These are phyloP conservation scores for Drechslera avenae DNA, from an alignment of 2,329 filamentous ascomycete species.

Conservation along the genomic window DNA sequence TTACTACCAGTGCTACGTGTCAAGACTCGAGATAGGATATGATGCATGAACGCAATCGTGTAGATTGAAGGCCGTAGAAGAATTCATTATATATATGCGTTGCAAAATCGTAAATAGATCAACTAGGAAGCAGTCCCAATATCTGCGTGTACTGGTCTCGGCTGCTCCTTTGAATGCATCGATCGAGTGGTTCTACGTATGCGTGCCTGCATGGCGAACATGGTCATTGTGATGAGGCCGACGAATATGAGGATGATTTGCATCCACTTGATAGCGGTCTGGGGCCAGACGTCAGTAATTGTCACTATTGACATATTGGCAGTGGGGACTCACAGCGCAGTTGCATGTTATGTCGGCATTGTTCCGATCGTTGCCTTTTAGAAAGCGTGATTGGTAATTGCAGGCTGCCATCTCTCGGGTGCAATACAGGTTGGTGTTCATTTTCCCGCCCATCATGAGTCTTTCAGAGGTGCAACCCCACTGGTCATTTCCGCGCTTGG, in stretches of 20 bases:
- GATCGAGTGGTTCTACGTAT: constrained; percentile 28
- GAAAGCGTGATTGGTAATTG: constrained; percentile 25
- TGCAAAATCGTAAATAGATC: too few species aligned
- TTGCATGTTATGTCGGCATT: constrained; percentile 30
- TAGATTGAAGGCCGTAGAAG: too few species aligned
- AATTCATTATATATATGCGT: too few species aligned
- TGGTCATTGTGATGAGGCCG: constrained; percentile 21
- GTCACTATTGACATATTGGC: background rate
- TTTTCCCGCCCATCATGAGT: constrained; percentile 23
- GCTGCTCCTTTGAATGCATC: constrained; percentile 4
- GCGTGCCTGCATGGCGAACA: constrained; percentile 32
- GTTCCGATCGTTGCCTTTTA: constrained; percentile 16
- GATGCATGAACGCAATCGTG: too few species aligned
- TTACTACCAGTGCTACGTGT: too few species aligned
- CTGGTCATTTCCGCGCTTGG: constrained; percentile 28
- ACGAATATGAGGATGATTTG: constrained; percentile 32
- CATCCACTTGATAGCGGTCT: constrained; percentile 38
- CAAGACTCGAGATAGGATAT: too few species aligned
- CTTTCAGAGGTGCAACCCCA: constrained; percentile 34
- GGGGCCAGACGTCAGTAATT: constrained; percentile 1
- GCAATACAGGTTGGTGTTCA: constrained; percentile 36
- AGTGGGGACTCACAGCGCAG: constrained; percentile 29
- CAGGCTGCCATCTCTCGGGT: constrained; percentile 37
- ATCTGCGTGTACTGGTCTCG: too few species aligned
- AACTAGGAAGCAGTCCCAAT: too few species aligned